phyloP scores from a whole-genome alignment of 306 rosid genomes.

The Psophocarpus tetragonolobus region DNA sequence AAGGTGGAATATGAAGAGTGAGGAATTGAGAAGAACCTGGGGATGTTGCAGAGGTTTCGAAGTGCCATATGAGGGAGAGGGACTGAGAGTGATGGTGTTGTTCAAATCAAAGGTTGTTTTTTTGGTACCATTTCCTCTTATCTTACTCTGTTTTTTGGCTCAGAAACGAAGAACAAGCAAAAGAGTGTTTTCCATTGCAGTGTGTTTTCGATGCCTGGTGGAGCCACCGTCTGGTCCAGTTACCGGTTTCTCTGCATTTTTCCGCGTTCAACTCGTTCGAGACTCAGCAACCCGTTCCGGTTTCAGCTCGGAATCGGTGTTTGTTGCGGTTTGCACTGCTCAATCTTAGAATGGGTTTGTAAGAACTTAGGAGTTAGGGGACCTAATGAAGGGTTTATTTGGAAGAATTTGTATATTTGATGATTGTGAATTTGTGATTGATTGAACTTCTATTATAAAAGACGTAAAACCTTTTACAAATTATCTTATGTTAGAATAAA shows the following conservation, averaged over 20 bases:
- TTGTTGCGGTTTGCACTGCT: no score
- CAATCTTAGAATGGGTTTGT: no score
- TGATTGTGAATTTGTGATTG: no score
- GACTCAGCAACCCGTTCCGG: conserved; percentile 31
- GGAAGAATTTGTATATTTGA: no score
- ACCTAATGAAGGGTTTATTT: no score
- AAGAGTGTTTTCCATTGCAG: background rate
- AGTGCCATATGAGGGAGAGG: conserved; percentile 36
- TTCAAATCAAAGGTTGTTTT: conserved; percentile 7
- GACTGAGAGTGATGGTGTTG: background rate
- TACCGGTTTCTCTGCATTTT: conserved; percentile 27
- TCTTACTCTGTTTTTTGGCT: background rate
- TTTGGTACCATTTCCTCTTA: background rate
- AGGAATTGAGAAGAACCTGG: conserved; percentile 51
- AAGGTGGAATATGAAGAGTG: conserved; percentile 17
- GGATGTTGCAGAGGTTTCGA: conserved; percentile 31
- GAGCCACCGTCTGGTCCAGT: conserved; percentile 41
- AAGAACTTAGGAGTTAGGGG: no score
- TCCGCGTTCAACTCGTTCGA: conserved; percentile 33
- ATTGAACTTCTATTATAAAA: no score
- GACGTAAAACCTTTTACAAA: no score
- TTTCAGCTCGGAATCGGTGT: conserved; percentile 4
- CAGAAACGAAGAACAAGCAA: background rate
- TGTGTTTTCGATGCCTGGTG: conserved; percentile 25
- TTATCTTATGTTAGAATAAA: no score